A percentile compares a stretch with the other conserved stretches of the same genome.
These are phyloP conservation scores for Boletus rufocinnamomeus DNA, from an alignment of 768 basidiomycete species.

Conservation along the genomic window DNA sequence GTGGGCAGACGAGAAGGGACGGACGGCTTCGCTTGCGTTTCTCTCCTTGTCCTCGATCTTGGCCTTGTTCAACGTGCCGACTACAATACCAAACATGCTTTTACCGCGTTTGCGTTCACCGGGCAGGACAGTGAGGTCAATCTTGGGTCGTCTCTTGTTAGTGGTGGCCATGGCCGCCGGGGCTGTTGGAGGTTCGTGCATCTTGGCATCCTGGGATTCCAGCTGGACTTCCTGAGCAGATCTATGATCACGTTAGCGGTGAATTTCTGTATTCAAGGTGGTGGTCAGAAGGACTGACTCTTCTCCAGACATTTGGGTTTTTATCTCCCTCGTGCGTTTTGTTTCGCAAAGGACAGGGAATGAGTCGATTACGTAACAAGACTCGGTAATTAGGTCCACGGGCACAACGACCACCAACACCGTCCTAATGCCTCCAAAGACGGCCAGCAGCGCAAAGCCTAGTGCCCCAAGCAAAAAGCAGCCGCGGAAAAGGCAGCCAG, in stretches of 20 bases:
- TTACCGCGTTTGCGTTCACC: constrained; percentile 82
- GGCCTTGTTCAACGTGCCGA: constrained; percentile 85
- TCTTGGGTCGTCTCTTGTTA: constrained; percentile 69
- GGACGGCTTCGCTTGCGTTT: constrained; percentile 81
- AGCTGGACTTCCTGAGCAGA: constrained; percentile 33
- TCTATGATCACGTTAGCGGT: constrained; percentile 20
- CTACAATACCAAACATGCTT: constrained; percentile 82
- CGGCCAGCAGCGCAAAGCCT: constrained; percentile 8
- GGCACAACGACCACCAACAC: constrained; percentile 8
- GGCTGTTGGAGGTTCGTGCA: constrained; percentile 45
- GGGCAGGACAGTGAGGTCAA: constrained; percentile 57
- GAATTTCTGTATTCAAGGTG: neutral
- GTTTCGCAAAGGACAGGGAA: neutral
- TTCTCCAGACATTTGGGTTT: constrained; percentile 50
- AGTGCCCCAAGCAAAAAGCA: constrained; percentile 6
- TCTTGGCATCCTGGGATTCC: constrained; percentile 36
- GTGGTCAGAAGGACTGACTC: constrained; percentile 41
- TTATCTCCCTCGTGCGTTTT: constrained; percentile 17
- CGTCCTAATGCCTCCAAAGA: constrained; percentile 27
- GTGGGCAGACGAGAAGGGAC: constrained; percentile 16
- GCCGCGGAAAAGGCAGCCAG: constrained; percentile 26
- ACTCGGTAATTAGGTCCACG: constrained; percentile 26
- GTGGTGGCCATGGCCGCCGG: constrained; percentile 45
- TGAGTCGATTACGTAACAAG: constrained; percentile 22
- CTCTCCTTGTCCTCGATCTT: constrained; percentile 85